Percentiles rank a stretch among this genome's conserved stretches.
phyloP scores from a whole-genome alignment of 306 rosid genomes.

The Spatholobus suberectus region DNA sequence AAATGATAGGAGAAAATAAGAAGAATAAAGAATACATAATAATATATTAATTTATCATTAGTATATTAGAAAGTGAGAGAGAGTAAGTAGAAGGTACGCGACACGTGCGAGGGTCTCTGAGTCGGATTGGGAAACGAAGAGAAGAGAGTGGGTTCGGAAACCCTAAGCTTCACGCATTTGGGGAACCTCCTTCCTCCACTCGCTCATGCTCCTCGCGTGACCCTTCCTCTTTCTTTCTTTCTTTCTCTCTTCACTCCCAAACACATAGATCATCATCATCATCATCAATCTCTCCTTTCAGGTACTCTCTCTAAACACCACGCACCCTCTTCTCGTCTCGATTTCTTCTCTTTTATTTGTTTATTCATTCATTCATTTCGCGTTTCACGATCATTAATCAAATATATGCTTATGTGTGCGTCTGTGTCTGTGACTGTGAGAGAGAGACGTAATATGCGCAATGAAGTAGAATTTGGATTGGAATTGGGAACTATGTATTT shows the following conservation, averaged over 20 bases:
- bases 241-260: background rate
- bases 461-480: constrained; percentile 19
- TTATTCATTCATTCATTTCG: background rate
- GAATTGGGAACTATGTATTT: background rate
- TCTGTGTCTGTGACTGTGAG: background rate
- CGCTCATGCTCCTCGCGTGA: constrained; percentile 59
- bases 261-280: background rate
- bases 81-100: constrained; percentile 46
- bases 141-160: constrained; percentile 38
- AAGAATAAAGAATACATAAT: background rate
- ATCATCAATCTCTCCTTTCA: constrained; percentile 23
- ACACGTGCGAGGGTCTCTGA: constrained; percentile 53
- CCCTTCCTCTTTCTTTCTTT: background rate
- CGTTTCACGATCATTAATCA: background rate
- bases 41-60: background rate
- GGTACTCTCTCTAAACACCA: constrained; percentile 24
- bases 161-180: constrained; percentile 48
- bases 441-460: background rate
- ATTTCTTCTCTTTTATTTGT: background rate
- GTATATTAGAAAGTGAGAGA: too few relatives aligned
- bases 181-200: constrained; percentile 40
- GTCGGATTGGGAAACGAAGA: constrained; percentile 38
- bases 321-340: background rate
- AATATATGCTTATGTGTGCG: background rate
- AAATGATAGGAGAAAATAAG: background rate